Evolutionary conservation across 2,329 filamentous ascomycete species (phyloP).

Genomic region (Colletotrichum destructivum): DNA sequence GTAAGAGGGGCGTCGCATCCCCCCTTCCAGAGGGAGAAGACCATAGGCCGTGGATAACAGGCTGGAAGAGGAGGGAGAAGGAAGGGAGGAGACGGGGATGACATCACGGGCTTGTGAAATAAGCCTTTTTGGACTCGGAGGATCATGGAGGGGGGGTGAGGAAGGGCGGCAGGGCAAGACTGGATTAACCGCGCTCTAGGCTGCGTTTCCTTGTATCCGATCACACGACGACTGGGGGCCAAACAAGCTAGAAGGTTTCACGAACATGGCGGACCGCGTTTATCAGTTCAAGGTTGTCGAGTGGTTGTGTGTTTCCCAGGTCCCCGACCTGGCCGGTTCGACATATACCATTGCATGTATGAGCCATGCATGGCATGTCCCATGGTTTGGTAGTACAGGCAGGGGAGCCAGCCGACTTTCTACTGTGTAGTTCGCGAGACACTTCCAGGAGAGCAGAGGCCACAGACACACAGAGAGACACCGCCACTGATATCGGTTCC

Average conservation of each 20-base stretch:
- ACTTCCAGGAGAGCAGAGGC: too few relatives aligned
- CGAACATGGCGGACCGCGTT: constrained; percentile 10
- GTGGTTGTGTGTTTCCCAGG: neutral
- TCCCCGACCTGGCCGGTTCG: neutral
- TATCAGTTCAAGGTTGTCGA: neutral
- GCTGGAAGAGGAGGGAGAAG: neutral
- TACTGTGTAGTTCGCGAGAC: too few relatives aligned
- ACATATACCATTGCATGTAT: too few relatives aligned
- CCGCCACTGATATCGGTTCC: neutral
- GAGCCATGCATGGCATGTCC: too few relatives aligned
- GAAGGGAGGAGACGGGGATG: constrained; percentile 1
- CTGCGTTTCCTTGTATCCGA: constrained; percentile 8
- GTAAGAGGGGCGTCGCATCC: neutral
- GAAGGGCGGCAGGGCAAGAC: neutral
- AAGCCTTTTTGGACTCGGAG: constrained; percentile 27
- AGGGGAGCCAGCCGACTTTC: too few relatives aligned
- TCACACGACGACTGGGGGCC: neutral
- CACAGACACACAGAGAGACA: too few relatives aligned
- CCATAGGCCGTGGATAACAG: too few relatives aligned
- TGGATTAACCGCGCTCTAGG: constrained; percentile 17
- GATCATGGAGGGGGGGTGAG: neutral
- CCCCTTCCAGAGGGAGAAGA: too few relatives aligned
- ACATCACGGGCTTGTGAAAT: constrained; percentile 32
- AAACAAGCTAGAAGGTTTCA: neutral
- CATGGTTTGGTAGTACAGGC: too few relatives aligned